phyloP scores from a whole-genome alignment of 345 rosid species.

The Abelmoschus esculentus region DNA sequence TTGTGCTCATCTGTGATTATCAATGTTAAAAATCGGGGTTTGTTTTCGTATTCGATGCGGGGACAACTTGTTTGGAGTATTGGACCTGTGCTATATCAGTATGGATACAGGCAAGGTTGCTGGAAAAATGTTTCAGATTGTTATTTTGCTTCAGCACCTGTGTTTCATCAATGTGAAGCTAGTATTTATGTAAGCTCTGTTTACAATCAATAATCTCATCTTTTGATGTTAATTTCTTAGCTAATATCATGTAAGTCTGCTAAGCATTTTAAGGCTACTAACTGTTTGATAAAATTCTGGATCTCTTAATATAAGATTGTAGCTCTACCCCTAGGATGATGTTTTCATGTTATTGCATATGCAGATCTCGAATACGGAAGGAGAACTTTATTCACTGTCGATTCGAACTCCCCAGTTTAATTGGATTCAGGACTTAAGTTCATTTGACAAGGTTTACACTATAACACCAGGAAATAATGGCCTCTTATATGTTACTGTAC shows the following conservation, averaged over 20 bases:
- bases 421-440: slow-evolving; percentile 77
- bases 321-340: background rate
- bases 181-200: slow-evolving; percentile 53
- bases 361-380: slow-evolving; percentile 70
- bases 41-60: slow-evolving; percentile 40
- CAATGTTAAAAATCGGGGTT: slow-evolving; percentile 47
- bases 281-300: background rate
- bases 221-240: background rate
- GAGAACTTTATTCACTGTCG: slow-evolving; percentile 78
- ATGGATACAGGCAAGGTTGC: slow-evolving; percentile 68
- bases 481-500: slow-evolving; percentile 50
- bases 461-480: slow-evolving; percentile 77
- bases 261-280: background rate
- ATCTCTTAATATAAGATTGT: background rate
- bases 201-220: background rate
- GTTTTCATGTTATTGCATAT: background rate
- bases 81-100: slow-evolving; percentile 50
- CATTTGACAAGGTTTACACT: slow-evolving; percentile 41
- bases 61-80: slow-evolving; percentile 65
- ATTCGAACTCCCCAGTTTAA: slow-evolving; percentile 46
- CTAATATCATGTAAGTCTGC: too few relatives aligned
- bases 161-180: slow-evolving; percentile 69
- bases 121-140: slow-evolving; percentile 45
- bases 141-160: slow-evolving; percentile 53
- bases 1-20: slow-evolving; percentile 53